These are phyloP conservation scores for Fomitopsis serialis DNA, from an alignment of 768 basidiomycete species.

Conservation along the genomic window DNA sequence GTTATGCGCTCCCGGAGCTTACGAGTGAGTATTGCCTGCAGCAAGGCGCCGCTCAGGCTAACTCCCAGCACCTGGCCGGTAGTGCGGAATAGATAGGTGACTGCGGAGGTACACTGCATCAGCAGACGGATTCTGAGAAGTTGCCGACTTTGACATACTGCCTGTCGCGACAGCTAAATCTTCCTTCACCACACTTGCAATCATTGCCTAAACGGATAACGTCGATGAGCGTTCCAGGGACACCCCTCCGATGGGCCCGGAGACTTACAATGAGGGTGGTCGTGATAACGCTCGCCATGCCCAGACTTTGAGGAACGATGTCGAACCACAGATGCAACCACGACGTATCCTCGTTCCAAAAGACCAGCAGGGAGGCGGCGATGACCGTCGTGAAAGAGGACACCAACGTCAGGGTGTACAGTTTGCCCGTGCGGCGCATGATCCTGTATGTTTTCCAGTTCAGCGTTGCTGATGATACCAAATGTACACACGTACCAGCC, in stretches of 20 bases:
- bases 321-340: conserved; percentile 69
- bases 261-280: conserved; percentile 73
- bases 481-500: conserved; percentile 53
- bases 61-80: conserved; percentile 96
- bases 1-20: conserved; percentile 71
- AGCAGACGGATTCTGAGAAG: neutral
- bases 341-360: conserved; percentile 63
- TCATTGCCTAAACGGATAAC: conserved; percentile 64
- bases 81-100: conserved; percentile 90
- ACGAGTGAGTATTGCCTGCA: conserved; percentile 72
- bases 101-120: conserved; percentile 32
- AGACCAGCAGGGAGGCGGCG: conserved; percentile 53
- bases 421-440: conserved; percentile 82
- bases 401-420: conserved; percentile 68
- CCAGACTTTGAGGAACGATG: conserved; percentile 76
- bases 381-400: conserved; percentile 58
- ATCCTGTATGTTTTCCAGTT: conserved; percentile 43
- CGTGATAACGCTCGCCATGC: conserved; percentile 82
- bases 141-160: conserved; percentile 46
- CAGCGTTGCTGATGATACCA: neutral
- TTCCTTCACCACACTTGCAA: conserved; percentile 71
- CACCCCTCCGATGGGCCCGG: neutral
- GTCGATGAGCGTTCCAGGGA: neutral
- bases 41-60: conserved; percentile 75
- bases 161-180: conserved; percentile 89